A percentile compares a stretch with the other conserved stretches of the same genome.
Evolutionary conservation across 2,329 filamentous ascomycete genomes (phyloP).

Genomic region (Colletotrichum cuscutae): DNA sequence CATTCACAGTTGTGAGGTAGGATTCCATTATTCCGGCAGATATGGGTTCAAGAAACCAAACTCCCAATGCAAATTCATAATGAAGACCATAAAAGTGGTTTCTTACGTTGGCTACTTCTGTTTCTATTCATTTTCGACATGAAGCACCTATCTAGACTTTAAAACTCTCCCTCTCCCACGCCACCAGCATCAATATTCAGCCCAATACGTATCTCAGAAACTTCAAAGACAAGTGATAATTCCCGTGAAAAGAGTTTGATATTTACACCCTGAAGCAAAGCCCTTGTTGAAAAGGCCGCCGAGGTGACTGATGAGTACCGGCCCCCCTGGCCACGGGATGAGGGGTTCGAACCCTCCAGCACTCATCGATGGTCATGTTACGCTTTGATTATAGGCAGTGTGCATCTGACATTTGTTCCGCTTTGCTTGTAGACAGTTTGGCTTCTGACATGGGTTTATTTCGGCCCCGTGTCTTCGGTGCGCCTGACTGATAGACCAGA

Average conservation of each 20-base stretch:
- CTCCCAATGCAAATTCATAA: too few relatives aligned
- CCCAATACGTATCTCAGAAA: neutral
- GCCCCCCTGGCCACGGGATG: neutral
- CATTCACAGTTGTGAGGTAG: neutral
- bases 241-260: neutral
- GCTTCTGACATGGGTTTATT: too few relatives aligned
- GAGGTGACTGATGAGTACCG: conserved; percentile 9
- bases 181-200: neutral
- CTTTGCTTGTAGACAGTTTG: too few relatives aligned
- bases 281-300: neutral
- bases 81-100: too few relatives aligned
- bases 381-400: neutral
- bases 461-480: too few relatives aligned
- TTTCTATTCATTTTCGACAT: too few relatives aligned
- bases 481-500: too few relatives aligned
- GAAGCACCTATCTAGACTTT: too few relatives aligned
- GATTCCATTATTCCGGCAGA: neutral
- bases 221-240: neutral
- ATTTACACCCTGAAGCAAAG: neutral
- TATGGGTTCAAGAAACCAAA: too few relatives aligned
- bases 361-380: neutral
- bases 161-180: neutral
- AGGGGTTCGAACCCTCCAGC: conserved; percentile 14
- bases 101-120: too few relatives aligned
- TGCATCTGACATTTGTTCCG: too few relatives aligned